These are phyloP conservation scores for Cucurbitaria berberidis DNA, from an alignment of 2,329 filamentous ascomycete genomes.

Conservation along the genomic window DNA sequence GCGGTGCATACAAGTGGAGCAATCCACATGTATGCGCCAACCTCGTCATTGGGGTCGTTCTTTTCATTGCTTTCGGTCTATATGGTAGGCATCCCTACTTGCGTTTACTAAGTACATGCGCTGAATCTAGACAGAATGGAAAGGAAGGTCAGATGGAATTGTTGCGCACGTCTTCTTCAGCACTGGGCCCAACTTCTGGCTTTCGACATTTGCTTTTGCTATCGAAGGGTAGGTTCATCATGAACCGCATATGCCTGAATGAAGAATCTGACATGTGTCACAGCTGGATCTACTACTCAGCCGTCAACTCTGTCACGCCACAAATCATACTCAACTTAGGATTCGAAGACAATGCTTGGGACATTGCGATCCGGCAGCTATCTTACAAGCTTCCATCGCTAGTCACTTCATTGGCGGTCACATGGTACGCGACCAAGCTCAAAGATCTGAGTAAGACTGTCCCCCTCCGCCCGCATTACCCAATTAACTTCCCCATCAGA, in stretches of 20 bases:
- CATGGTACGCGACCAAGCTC: conserved; percentile 35
- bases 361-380: conserved; percentile 39
- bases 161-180: conserved; percentile 64
- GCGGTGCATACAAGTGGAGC: conserved; percentile 33
- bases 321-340: conserved; percentile 42
- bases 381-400: conserved; percentile 35
- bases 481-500: conserved; percentile 11
- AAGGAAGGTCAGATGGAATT: conserved; percentile 60
- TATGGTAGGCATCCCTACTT: conserved; percentile 25
- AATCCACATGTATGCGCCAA: conserved; percentile 34
- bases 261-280: neutral
- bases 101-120: no score
- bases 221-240: conserved; percentile 57
- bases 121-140: conserved; percentile 56
- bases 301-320: conserved; percentile 41
- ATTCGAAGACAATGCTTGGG: conserved; percentile 39
- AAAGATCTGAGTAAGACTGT: conserved; percentile 34
- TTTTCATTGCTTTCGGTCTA: conserved; percentile 35
- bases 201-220: conserved; percentile 62
- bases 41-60: conserved; percentile 27
- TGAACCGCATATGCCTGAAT: neutral
- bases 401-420: conserved; percentile 28
- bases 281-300: conserved; percentile 58
- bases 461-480: neutral
- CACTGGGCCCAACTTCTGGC: conserved; percentile 60